Percentiles rank a stretch among this genome's conserved stretches.
Conservation (phyloP, 169 alveolate genomes). For the Eimeria tenella region DNA sequence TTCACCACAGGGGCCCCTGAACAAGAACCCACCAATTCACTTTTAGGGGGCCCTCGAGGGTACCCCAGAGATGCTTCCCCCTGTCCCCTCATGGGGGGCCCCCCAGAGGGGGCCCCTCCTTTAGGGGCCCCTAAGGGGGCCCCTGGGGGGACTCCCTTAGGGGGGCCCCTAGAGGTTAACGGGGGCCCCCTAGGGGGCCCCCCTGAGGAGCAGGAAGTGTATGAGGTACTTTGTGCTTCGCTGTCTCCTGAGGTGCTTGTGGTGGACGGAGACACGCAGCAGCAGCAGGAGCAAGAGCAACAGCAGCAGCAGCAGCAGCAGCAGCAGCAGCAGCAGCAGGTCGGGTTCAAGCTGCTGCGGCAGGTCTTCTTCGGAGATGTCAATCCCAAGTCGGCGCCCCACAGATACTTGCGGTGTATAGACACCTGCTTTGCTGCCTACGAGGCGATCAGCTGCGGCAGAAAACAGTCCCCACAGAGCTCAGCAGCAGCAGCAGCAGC, state of each 20-base stretch:
- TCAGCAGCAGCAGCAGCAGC: too few species aligned
- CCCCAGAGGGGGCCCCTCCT: too few species aligned
- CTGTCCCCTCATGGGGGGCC: neutral
- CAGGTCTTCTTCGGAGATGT: slow-evolving; percentile 32
- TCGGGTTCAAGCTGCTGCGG: neutral
- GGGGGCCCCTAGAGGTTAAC: too few species aligned
- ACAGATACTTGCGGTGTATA: slow-evolving; percentile 11
- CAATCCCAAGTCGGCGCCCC: slow-evolving; percentile 23
- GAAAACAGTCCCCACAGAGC: neutral
- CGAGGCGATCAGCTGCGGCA: neutral
- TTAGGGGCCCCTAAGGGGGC: too few species aligned
- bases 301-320: neutral
- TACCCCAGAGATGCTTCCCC: neutral
- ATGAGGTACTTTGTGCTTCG: too few species aligned
- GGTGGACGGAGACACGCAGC: too few species aligned
- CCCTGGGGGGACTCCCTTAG: too few species aligned
- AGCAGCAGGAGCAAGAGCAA: too few species aligned
- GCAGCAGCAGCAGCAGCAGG: neutral
- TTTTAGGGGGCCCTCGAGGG: neutral
- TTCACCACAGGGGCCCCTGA: neutral
- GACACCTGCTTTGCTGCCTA: slow-evolving; percentile 13
- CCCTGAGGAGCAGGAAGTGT: too few species aligned
- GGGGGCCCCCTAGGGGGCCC: too few species aligned
- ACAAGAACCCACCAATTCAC: neutral
- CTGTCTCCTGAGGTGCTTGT: too few species aligned